phyloP scores from a whole-genome alignment of 2,329 filamentous ascomycete species.

The Colletotrichum scovillei region DNA sequence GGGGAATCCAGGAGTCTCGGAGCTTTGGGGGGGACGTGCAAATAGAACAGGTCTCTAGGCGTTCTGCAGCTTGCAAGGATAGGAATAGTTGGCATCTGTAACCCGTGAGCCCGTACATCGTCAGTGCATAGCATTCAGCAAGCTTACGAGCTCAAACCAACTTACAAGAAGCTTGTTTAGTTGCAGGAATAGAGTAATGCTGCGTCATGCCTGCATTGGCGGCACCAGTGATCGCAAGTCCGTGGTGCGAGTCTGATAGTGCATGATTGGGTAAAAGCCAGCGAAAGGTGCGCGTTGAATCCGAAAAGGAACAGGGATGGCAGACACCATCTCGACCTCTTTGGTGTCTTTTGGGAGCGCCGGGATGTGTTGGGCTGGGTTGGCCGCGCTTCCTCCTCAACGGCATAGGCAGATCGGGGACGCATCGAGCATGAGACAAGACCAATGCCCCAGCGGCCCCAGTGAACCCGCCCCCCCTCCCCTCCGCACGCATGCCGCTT shows the following conservation, averaged over 20 bases:
- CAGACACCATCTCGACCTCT: slow-evolving; percentile 5
- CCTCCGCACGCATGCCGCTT: slow-evolving; percentile 31
- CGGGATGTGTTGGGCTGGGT: background rate
- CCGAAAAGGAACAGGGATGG: slow-evolving; percentile 21
- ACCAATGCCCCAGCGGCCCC: slow-evolving; percentile 29
- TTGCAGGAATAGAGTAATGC: slow-evolving; percentile 23
- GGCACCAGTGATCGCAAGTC: slow-evolving; percentile 1
- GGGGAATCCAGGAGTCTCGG: background rate
- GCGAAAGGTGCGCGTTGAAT: slow-evolving; percentile 7
- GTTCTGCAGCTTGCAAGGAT: slow-evolving; percentile 28
- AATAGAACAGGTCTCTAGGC: slow-evolving; percentile 6
- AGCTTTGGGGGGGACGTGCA: slow-evolving; percentile 18
- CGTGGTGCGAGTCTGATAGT: slow-evolving; percentile 9
- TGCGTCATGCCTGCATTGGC: slow-evolving; percentile 34
- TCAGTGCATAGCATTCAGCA: slow-evolving; percentile 21
- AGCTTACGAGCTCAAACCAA: slow-evolving; percentile 26
- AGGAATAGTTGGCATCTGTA: slow-evolving; percentile 18
- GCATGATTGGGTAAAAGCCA: slow-evolving; percentile 20
- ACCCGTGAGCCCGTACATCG: slow-evolving; percentile 22
- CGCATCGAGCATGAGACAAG: slow-evolving; percentile 29
- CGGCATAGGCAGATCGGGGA: slow-evolving; percentile 26
- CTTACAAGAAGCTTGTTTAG: slow-evolving; percentile 31
- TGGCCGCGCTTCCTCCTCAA: slow-evolving; percentile 8
- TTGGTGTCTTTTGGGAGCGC: background rate
- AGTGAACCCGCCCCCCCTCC: slow-evolving; percentile 25